phyloP scores from a whole-genome alignment of 2,329 filamentous ascomycete species.

The Stemphylium vesicarium region DNA sequence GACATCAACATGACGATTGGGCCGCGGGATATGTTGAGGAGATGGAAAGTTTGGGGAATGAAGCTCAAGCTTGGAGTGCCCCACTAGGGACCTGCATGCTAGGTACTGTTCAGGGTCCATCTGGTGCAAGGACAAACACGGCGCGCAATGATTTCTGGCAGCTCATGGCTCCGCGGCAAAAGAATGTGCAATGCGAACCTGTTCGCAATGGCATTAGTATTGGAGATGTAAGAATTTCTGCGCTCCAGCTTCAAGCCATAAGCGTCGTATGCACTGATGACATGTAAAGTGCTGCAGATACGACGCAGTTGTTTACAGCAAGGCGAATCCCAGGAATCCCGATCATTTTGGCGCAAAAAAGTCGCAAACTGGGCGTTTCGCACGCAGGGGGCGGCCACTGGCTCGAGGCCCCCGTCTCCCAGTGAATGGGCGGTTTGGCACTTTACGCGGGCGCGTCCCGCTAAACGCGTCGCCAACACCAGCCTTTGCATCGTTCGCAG shows the following conservation, averaged over 20 bases:
- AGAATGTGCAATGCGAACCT: no score
- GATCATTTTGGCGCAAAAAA: no score
- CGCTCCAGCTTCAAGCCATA: no score
- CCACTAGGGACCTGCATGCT: conserved; percentile 16
- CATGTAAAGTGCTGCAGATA: no score
- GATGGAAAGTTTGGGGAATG: conserved; percentile 3
- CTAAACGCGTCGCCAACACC: conserved; percentile 25
- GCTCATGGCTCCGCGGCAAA: not conserved
- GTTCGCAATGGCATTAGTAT: no score
- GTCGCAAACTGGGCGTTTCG: no score
- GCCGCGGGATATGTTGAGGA: not conserved
- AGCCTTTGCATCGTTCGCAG: conserved; percentile 15
- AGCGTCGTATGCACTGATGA: no score
- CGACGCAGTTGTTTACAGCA: no score
- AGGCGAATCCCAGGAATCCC: no score
- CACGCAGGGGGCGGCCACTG: not conserved
- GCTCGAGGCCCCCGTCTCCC: conserved; percentile 13
- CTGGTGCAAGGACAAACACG: conserved; percentile 6
- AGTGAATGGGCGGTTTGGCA: conserved; percentile 17
- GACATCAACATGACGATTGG: conserved; percentile 8
- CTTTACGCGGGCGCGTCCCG: conserved; percentile 25
- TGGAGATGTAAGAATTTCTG: no score
- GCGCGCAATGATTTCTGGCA: not conserved
- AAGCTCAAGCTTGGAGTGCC: conserved; percentile 13
- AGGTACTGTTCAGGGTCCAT: conserved; percentile 3